Conservation (phyloP, 1,284 basidiomycete species). For the Papiliotrema terrestris region DNA sequence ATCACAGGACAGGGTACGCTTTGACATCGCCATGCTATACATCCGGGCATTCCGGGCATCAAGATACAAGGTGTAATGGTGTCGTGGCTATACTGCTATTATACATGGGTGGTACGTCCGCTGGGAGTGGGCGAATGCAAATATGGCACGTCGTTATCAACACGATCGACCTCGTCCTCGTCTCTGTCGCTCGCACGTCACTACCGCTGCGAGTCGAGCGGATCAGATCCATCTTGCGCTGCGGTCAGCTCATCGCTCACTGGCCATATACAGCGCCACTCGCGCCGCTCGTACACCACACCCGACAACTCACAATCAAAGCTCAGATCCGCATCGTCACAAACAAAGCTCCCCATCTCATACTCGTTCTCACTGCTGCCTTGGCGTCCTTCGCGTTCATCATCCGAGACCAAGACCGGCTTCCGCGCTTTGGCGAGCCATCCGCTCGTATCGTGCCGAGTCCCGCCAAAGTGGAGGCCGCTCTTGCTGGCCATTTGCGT, state of each 20-base stretch:
- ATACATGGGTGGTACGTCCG: too few species aligned
- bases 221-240: conserved; percentile 2
- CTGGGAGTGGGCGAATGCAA: too few species aligned
- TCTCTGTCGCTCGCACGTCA: too few species aligned
- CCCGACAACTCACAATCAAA: conserved; percentile 20
- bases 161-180: too few species aligned
- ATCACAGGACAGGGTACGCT: too few species aligned
- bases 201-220: not conserved
- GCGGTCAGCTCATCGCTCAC: not conserved
- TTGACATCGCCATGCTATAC: too few species aligned
- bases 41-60: not conserved
- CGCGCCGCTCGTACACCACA: too few species aligned
- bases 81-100: not conserved
- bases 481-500: conserved; percentile 32
- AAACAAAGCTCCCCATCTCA: conserved; percentile 43
- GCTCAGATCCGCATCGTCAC: conserved; percentile 32
- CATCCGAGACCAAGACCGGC: conserved; percentile 40
- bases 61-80: not conserved
- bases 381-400: conserved; percentile 20
- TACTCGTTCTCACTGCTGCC: conserved; percentile 39
- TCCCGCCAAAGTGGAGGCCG: conserved; percentile 34
- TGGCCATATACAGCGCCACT: too few species aligned
- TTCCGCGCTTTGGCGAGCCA: conserved; percentile 42
- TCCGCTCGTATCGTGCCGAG: conserved; percentile 10
- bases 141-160: too few species aligned